Percentiles rank a stretch among this genome's conserved stretches.
Evolutionary conservation across 1,284 basidiomycete species (phyloP).

Genomic region (Schizophyllum amplum): DNA sequence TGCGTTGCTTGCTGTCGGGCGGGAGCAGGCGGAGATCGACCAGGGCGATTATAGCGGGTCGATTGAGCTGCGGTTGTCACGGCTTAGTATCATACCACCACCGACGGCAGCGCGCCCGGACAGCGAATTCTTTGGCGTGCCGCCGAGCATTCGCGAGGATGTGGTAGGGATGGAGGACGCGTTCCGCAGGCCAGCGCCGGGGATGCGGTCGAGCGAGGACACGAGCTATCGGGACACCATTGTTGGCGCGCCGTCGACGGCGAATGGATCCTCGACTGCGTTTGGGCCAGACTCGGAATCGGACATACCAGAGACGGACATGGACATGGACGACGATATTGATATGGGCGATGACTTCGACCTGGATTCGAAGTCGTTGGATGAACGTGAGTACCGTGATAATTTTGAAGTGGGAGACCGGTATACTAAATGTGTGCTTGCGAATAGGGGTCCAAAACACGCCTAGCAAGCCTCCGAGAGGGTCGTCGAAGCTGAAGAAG

Average conservation of each 20-base stretch:
- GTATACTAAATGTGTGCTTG: background rate
- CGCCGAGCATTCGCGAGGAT: slow-evolving; percentile 31
- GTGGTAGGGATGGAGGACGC: slow-evolving; percentile 56
- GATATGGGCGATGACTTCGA: slow-evolving; percentile 19
- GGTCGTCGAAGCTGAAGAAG: slow-evolving; percentile 58
- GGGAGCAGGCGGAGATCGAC: slow-evolving; percentile 59
- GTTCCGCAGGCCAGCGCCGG: slow-evolving; percentile 24
- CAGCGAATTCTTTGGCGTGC: background rate
- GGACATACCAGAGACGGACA: slow-evolving; percentile 17
- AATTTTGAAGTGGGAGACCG: background rate
- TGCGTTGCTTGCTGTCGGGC: slow-evolving; percentile 51
- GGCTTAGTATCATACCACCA: slow-evolving; percentile 49
- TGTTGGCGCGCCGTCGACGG: slow-evolving; percentile 5
- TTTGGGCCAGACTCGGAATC: slow-evolving; percentile 3
- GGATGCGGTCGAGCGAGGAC: slow-evolving; percentile 1
- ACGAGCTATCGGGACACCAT: slow-evolving; percentile 9
- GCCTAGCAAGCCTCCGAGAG: slow-evolving; percentile 21
- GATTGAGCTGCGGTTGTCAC: slow-evolving; percentile 66
- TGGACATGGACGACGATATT: slow-evolving; percentile 21
- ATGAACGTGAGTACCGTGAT: slow-evolving; percentile 25
- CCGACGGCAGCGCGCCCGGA: slow-evolving; percentile 26
- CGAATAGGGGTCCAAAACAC: slow-evolving; percentile 12
- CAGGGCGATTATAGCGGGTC: slow-evolving; percentile 63
- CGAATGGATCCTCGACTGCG: slow-evolving; percentile 6
- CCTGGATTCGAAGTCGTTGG: slow-evolving; percentile 24